Evolutionary conservation across 176 grass and related monocot genomes (phyloP).

Genomic region (Oryza meyeriana): DNA sequence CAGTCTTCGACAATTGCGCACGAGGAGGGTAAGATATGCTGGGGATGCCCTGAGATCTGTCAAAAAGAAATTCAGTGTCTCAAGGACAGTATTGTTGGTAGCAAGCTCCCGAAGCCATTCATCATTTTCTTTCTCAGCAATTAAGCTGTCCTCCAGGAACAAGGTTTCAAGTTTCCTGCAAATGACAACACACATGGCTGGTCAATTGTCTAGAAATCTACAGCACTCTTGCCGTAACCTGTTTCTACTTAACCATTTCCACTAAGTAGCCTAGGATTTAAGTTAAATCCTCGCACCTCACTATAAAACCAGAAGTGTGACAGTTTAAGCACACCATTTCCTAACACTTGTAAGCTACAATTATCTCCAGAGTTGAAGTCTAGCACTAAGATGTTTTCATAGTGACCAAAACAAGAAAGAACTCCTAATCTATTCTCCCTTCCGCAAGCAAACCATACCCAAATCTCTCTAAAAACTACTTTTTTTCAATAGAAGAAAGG

Average conservation of each 20-base stretch:
- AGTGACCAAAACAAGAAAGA: not conserved
- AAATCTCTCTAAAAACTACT: not conserved
- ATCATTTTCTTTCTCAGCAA: constrained; percentile 55
- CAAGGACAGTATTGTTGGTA: constrained; percentile 53
- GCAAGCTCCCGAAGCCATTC: constrained; percentile 82
- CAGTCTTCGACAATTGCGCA: constrained; percentile 57
- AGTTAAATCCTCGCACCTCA: not conserved
- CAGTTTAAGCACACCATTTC: not conserved
- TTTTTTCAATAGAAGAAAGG: not conserved
- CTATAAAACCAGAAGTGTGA: not conserved
- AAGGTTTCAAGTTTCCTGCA: constrained; percentile 75
- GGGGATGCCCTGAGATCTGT: constrained; percentile 64
- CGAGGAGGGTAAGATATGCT: constrained; percentile 66
- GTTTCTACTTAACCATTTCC: not conserved
- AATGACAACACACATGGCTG: constrained; percentile 6
- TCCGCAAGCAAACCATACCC: not conserved
- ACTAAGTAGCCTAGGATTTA: constrained; percentile 1
- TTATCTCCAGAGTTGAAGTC: not conserved
- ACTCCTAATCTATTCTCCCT: not conserved
- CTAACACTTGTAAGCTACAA: constrained; percentile 7
- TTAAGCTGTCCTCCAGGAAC: constrained; percentile 74
- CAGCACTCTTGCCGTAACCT: not conserved
- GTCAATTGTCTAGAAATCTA: not conserved
- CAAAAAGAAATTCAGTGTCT: constrained; percentile 74
- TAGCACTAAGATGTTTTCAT: not conserved